Evolutionary conservation across 1,284 basidiomycete genomes (phyloP), one percentile per base, ranked within the genome.

Genomic region (Leccinum solheimii): DNA sequence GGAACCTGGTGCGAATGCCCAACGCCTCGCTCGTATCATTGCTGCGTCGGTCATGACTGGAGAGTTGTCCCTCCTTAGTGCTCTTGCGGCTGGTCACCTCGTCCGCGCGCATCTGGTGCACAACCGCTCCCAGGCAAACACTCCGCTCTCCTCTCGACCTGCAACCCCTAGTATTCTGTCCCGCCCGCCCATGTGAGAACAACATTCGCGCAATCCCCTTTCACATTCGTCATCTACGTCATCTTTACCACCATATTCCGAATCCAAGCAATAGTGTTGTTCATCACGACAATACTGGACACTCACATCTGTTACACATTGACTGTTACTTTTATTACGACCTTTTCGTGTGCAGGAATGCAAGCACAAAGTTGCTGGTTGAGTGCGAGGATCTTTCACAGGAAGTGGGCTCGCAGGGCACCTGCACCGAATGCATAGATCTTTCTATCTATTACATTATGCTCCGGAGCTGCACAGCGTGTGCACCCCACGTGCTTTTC

Each of bases 31-130:
- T 1, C 85, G 94, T 40, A 84, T 97, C 69, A 91, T 98, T 68
- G 90, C 89, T 55, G 87, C 93, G 0, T 84, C 92, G 1, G 95
- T 97, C 70, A 96, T 98, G 94, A 95, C 95, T 3, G 95, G 95
- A 51, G 95, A 98, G 75, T 80, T 97, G 55, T 93, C 90, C 23
- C 83, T 98, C 66, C 84, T 98, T 75, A 88, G 87, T 65, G 95
- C 95, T 1, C 84, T 98, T 26, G 95, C 95, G 0, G 95, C 94
- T 0, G 95, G 95, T 1, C 94, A 96, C 72, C 83, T 97, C 63
- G 92, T 97, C 72, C 84, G 89, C 55, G 94, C 94, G 27, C 94
- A 97, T 74, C 86, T 97, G 79, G 85, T 83, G n/a, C 91, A 93
- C 77, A 94, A 94, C 73, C 81, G 91, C 52, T 87, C 85, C 62